A percentile compares a stretch with the other conserved stretches of the same genome.
Conservation (phyloP, 495 filamentous ascomycete genomes). For the Tuber magnatum region DNA sequence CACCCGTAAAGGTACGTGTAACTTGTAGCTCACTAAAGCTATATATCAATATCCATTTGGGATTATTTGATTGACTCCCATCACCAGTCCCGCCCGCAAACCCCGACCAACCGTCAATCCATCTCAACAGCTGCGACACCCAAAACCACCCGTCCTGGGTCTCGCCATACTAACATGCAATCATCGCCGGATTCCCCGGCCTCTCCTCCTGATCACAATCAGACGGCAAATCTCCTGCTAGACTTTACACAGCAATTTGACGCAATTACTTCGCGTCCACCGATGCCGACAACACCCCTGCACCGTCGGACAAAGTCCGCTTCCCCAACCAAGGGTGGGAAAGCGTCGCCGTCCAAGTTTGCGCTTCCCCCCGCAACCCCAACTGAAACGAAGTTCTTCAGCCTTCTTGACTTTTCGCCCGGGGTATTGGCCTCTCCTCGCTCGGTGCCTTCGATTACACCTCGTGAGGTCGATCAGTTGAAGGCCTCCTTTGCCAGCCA, state of each 20-base stretch:
- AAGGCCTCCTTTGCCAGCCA: constrained; percentile 85
- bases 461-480: constrained; percentile 81
- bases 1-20: constrained; percentile 15
- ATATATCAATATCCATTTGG: not conserved
- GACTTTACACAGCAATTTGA: constrained; percentile 81
- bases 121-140: constrained; percentile 24
- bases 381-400: constrained; percentile 47
- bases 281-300: constrained; percentile 35
- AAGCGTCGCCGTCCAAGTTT: constrained; percentile 45
- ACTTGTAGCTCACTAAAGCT: not conserved
- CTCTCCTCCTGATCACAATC: constrained; percentile 10
- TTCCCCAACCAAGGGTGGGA: constrained; percentile 36
- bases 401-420: constrained; percentile 88
- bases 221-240: constrained; percentile 65
- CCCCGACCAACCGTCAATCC: constrained; percentile 24
- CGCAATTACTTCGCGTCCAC: constrained; percentile 43
- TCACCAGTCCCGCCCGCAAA: constrained; percentile 30
- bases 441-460: constrained; percentile 81
- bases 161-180: constrained; percentile 2
- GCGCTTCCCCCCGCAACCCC: constrained; percentile 46
- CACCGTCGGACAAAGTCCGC: constrained; percentile 29
- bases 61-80: not conserved
- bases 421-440: constrained; percentile 83
- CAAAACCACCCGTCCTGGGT: constrained; percentile 14
- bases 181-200: constrained; percentile 11